These are phyloP conservation scores for Daldinia concentrica DNA, from an alignment of 495 filamentous ascomycete species.

Conservation along the genomic window DNA sequence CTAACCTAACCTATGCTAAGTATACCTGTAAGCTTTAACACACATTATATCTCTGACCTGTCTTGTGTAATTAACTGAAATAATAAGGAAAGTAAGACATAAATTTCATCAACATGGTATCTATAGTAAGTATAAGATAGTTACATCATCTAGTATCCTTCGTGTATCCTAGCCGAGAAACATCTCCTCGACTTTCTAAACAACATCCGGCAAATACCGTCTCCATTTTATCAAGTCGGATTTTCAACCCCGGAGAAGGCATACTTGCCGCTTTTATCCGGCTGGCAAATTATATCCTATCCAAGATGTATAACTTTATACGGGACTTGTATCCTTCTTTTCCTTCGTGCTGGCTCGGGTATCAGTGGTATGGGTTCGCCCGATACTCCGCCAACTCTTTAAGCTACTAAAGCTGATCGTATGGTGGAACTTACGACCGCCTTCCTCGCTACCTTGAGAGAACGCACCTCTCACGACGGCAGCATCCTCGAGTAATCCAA, in stretches of 20 bases:
- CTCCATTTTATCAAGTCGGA: background rate
- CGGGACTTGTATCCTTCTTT: slow-evolving; percentile 27
- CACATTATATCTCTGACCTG: too few relatives aligned
- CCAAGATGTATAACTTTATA: background rate
- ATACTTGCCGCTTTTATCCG: background rate
- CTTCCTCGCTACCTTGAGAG: slow-evolving; percentile 55
- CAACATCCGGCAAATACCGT: background rate
- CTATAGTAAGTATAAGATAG: background rate
- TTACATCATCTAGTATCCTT: background rate
- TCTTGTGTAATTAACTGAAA: background rate
- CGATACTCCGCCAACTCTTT: slow-evolving; percentile 53
- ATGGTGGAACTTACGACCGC: slow-evolving; percentile 46
- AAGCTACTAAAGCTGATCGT: slow-evolving; percentile 55
- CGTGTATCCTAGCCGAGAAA: background rate
- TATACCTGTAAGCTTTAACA: background rate
- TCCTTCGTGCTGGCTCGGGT: slow-evolving; percentile 40
- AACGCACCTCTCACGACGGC: slow-evolving; percentile 52
- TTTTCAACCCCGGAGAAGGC: background rate
- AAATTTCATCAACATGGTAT: too few relatives aligned
- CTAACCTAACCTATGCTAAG: background rate
- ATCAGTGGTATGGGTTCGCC: slow-evolving; percentile 43
- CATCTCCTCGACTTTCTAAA: background rate
- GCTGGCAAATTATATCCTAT: background rate
- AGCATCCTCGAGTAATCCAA: slow-evolving; percentile 55
- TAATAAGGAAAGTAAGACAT: background rate